A percentile compares a stretch with the other conserved stretches of the same genome.
phyloP scores from a whole-genome alignment of 169 alveolate genomes.

The Eimeria brunetti region DNA sequence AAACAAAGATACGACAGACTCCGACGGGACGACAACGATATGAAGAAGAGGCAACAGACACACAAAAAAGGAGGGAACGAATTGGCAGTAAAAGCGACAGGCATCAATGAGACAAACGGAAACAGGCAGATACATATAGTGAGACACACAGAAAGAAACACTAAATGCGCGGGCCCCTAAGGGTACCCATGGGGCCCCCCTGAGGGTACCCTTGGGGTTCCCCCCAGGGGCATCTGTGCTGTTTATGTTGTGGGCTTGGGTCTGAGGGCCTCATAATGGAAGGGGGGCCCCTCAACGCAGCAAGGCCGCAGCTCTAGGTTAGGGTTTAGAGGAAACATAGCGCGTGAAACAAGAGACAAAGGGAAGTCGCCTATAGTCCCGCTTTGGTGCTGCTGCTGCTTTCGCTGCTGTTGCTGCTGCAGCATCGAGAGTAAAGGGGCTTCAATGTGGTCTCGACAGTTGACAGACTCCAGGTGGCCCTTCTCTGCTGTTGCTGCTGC shows the following conservation, averaged over 20 bases:
- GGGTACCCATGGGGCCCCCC: too few species aligned
- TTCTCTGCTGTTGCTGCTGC: not conserved
- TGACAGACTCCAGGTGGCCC: not conserved
- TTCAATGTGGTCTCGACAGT: conserved; percentile 9
- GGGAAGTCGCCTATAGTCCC: conserved; percentile 38
- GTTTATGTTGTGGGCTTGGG: not conserved
- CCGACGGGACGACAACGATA: too few species aligned
- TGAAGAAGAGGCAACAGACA: too few species aligned
- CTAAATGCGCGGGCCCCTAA: too few species aligned
- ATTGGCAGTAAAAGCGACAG: too few species aligned
- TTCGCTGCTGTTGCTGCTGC: conserved; percentile 6
- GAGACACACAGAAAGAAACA: not conserved
- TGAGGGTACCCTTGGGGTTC: too few species aligned
- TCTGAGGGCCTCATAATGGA: not conserved
- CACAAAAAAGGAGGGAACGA: too few species aligned
- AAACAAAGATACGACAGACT: too few species aligned
- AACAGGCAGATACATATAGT: too few species aligned
- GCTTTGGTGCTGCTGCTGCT: not conserved
- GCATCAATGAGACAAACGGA: too few species aligned
- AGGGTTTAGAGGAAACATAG: conserved; percentile 11
- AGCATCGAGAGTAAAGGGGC: not conserved
- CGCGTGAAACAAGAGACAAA: conserved; percentile 33
- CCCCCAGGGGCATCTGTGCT: not conserved
- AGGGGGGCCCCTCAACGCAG: conserved; percentile 3
- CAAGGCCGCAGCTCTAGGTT: not conserved